Evolutionary conservation across 176 grass and related monocot genomes (phyloP).

Genomic region (Rhynchospora breviuscula): DNA sequence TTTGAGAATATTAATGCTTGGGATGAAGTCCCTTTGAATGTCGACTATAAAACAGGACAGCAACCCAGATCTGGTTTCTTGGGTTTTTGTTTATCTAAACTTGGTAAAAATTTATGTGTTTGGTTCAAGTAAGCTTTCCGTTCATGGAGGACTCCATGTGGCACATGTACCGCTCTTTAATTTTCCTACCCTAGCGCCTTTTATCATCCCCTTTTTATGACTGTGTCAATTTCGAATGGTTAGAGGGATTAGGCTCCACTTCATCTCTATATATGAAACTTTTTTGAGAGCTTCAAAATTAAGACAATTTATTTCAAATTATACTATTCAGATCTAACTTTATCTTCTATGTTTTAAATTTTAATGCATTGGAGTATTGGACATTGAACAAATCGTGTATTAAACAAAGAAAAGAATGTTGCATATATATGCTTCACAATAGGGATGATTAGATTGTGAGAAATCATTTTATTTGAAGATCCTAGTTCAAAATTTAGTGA

Average conservation of each 20-base stretch:
- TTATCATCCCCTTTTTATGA: not conserved
- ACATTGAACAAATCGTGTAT: too few relatives aligned
- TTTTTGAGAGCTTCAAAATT: not conserved
- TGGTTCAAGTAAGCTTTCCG: conserved; percentile 20
- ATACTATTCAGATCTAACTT: not conserved
- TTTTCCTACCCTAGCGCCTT: not conserved
- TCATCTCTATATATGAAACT: not conserved
- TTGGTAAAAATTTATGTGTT: conserved; percentile 23
- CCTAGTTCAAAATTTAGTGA: too few relatives aligned
- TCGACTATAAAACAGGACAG: conserved; percentile 2
- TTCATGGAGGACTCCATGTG: conserved; percentile 23
- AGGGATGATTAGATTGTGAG: not conserved
- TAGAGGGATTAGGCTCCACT: not conserved
- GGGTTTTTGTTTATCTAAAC: conserved; percentile 19
- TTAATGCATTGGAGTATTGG: too few relatives aligned
- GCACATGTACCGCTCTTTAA: not conserved
- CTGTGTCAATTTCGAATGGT: not conserved
- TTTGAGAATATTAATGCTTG: not conserved
- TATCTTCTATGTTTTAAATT: not conserved
- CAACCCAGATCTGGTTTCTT: conserved; percentile 22
- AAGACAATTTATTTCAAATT: not conserved
- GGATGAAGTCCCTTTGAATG: not conserved
- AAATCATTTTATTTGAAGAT: too few relatives aligned
- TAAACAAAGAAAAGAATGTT: not conserved
- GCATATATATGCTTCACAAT: not conserved